phyloP scores from a whole-genome alignment of 495 filamentous ascomycete genomes.

The Podospora pseudoanserina region DNA sequence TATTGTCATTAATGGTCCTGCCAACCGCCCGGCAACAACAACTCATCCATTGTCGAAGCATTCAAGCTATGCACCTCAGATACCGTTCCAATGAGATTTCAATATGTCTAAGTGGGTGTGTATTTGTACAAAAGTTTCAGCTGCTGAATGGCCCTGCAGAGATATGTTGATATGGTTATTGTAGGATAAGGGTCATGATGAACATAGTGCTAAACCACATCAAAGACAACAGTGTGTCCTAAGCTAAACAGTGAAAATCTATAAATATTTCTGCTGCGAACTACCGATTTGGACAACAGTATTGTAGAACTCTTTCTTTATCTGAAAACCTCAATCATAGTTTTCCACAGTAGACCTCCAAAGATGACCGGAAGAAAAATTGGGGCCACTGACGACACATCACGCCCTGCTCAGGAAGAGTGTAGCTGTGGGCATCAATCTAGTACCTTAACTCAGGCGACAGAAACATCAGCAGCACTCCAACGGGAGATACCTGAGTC shows the following conservation, averaged over 20 bases:
- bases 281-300: not conserved
- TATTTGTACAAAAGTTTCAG: not conserved
- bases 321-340: not conserved
- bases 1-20: not conserved
- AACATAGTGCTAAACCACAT: not conserved
- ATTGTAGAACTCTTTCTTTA: not conserved
- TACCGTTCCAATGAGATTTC: not conserved
- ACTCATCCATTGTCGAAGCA: not conserved
- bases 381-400: not conserved
- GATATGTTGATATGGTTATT: not conserved
- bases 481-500: too few relatives aligned
- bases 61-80: not conserved
- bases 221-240: not conserved
- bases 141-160: not conserved
- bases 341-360: not conserved
- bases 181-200: not conserved
- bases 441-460: not conserved
- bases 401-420: not conserved
- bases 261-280: not conserved
- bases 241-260: not conserved
- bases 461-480: too few relatives aligned
- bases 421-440: not conserved
- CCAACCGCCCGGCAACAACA: not conserved
- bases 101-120: not conserved
- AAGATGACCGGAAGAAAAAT: not conserved